Percentiles rank a stretch among this genome's conserved stretches.
Evolutionary conservation across 2,329 filamentous ascomycete species (phyloP).

Genomic region (Nigrograna mackinnonii): DNA sequence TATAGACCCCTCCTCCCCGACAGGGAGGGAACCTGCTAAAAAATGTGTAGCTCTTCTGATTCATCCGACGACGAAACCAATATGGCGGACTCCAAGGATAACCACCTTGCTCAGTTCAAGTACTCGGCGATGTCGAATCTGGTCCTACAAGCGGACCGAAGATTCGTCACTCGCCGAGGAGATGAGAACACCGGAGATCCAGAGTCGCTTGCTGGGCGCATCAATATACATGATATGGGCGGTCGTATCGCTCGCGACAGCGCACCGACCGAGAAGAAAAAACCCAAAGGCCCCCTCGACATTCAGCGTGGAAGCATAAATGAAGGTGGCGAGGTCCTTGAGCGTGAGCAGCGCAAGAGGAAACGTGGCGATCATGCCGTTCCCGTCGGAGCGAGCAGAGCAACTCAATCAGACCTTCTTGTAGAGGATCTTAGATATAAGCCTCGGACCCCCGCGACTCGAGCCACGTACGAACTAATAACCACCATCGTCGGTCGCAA

Average conservation of each 20-base stretch:
- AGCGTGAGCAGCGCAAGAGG: conserved; percentile 83
- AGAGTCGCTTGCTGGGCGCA: conserved; percentile 91
- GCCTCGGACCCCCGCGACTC: conserved; percentile 86
- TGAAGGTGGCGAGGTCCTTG: conserved; percentile 82
- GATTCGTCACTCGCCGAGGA: conserved; percentile 87
- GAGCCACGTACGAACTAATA: conserved; percentile 92
- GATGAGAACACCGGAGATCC: conserved; percentile 97
- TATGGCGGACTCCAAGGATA: conserved; percentile 30
- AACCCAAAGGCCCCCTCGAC: conserved; percentile 66
- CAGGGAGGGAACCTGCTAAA: too few species aligned
- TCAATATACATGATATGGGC: conserved; percentile 95
- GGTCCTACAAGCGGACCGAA: conserved; percentile 98
- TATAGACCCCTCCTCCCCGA: too few species aligned
- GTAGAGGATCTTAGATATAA: conserved; percentile 92
- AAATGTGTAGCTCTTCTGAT: too few species aligned
- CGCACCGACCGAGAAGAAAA: conserved; percentile 78
- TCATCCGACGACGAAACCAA: too few species aligned
- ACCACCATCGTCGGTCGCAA: conserved; percentile 86
- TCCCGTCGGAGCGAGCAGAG: conserved; percentile 73
- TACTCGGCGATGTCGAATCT: conserved; percentile 99
- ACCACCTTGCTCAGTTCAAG: conserved; percentile 94
- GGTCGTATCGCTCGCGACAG: conserved; percentile 77
- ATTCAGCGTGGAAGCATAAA: conserved; percentile 75
- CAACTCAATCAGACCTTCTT: conserved; percentile 81
- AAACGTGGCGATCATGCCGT: conserved; percentile 71